These are phyloP conservation scores for Hansfordia pulvinata DNA, from an alignment of 2,329 filamentous ascomycete genomes.

Conservation along the genomic window DNA sequence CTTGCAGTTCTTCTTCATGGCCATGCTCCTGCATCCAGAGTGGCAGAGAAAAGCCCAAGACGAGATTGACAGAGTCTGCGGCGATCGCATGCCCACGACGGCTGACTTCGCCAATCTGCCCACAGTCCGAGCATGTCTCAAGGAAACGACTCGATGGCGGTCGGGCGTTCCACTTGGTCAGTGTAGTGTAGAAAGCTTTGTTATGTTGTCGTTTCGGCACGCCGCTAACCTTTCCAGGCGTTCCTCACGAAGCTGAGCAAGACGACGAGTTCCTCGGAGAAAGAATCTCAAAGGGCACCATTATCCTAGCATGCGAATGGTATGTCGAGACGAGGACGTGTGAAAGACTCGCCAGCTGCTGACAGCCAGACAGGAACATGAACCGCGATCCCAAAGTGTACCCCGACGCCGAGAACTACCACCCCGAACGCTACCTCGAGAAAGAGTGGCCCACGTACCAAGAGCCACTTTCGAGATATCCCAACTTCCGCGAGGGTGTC, in stretches of 20 bases:
- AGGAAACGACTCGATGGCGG: constrained; percentile 45
- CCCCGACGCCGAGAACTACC: constrained; percentile 48
- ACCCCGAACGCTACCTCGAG: constrained; percentile 49
- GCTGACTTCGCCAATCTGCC: constrained; percentile 35
- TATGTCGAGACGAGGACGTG: constrained; percentile 10
- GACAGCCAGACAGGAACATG: constrained; percentile 42
- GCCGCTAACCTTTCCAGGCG: constrained; percentile 15
- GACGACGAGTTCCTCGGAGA: constrained; percentile 32
- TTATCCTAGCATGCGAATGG: constrained; percentile 36
- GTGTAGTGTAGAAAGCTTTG: no score
- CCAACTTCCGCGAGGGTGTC: constrained; percentile 42
- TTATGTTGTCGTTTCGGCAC: not conserved
- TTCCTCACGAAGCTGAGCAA: constrained; percentile 32
- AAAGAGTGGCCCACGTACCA: constrained; percentile 50
- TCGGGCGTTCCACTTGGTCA: constrained; percentile 38
- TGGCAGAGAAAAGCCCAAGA: constrained; percentile 39
- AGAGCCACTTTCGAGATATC: constrained; percentile 47
- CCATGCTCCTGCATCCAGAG: constrained; percentile 36
- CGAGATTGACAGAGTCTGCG: constrained; percentile 42
- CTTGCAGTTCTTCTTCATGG: constrained; percentile 36
- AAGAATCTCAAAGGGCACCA: constrained; percentile 31
- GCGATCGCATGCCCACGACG: constrained; percentile 35
- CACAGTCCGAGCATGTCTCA: constrained; percentile 38
- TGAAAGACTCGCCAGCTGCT: not conserved
- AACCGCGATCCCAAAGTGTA: constrained; percentile 45